Base-by-base conservation (phyloP, 23 red algal genomes). In the Pyropia yezoensis region DNA sequence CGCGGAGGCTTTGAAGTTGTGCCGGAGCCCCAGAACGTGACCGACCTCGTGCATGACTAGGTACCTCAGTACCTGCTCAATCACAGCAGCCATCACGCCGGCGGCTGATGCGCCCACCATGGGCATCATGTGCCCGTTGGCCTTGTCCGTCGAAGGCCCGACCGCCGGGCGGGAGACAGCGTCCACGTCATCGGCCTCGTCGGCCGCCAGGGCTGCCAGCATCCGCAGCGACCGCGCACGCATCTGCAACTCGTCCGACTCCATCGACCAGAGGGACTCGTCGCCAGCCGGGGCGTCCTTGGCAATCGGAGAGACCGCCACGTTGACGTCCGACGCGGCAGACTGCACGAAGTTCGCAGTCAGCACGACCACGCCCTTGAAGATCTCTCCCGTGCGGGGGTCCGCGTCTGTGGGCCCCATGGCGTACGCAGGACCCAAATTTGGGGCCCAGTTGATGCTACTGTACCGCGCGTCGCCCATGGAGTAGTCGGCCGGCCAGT, bases 351-450 rank as follows among this genome's bases (percentile, higher is more conserved):
- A 47, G 39, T 47, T 47, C 6, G 39, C 7, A 4, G 73, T 50
- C 16, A 77, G 65, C 26, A 77, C 19, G 3, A 77, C 65, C 55
- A 2, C 7, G 8, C 59, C 33, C 19, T 56, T 20, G 50, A 77
- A 0, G 34, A 77, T 64, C 45, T 77, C 73, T 8, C 73, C 73
- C 18, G 73, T 66, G 16, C 73, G 73, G 12, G 73, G 73, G 65
- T 77, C 73, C 21, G n/a, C 21, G 1, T 57, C 29, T 24, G 30
- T 25, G 0, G 73, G 73, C 17, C 73, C 73, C 24, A 66, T 9
- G 23, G 73, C 60, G 30, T 67, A 77, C 0, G 50, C 17, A 8
- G 11, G 13, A 0, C 29, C 3, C 21, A 65, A 3, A 7, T 30
- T 52, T 3, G 73, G 73, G 24, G 73, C 39, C 73, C 73, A 77